Conservation (phyloP, 805 yeast genomes). For the Wickerhamomyces canadensis region DNA sequence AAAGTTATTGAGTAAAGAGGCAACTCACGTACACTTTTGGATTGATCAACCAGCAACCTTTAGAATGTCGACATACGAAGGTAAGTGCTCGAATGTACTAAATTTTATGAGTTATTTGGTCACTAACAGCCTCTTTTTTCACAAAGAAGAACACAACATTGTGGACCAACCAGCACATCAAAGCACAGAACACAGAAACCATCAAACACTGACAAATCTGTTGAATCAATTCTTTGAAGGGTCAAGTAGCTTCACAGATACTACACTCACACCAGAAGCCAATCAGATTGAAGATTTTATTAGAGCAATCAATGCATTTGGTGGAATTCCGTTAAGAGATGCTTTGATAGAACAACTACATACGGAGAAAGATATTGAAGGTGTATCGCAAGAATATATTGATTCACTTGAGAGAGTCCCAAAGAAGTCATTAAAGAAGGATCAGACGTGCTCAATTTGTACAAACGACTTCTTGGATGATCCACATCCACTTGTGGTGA, state of each 20-base stretch:
- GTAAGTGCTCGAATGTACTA: too few relatives aligned
- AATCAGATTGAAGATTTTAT: constrained; percentile 13
- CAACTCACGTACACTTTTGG: too few relatives aligned
- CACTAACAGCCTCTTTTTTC: too few relatives aligned
- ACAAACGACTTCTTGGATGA: constrained; percentile 68
- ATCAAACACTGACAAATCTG: constrained; percentile 15
- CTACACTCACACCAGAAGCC: background rate
- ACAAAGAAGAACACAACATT: constrained; percentile 28
- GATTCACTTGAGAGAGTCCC: constrained; percentile 75
- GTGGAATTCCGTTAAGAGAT: constrained; percentile 18
- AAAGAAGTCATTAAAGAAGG: constrained; percentile 32
- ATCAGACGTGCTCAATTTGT: constrained; percentile 81
- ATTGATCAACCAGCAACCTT: too few relatives aligned
- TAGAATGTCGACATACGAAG: constrained; percentile 30
- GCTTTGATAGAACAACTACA: constrained; percentile 22
- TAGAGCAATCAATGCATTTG: constrained; percentile 13
- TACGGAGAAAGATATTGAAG: constrained; percentile 28
- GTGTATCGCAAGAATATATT: constrained; percentile 64
- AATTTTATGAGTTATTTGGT: too few relatives aligned
- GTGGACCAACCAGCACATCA: constrained; percentile 3
- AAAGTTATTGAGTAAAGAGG: too few relatives aligned
- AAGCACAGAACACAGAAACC: constrained; percentile 9
- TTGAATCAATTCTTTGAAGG: constrained; percentile 13
- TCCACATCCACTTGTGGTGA: constrained; percentile 72
- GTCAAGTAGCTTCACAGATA: background rate